These are phyloP conservation scores for Plantago lanceolata DNA, from an alignment of 305 asterid genomes.

Conservation along the genomic window DNA sequence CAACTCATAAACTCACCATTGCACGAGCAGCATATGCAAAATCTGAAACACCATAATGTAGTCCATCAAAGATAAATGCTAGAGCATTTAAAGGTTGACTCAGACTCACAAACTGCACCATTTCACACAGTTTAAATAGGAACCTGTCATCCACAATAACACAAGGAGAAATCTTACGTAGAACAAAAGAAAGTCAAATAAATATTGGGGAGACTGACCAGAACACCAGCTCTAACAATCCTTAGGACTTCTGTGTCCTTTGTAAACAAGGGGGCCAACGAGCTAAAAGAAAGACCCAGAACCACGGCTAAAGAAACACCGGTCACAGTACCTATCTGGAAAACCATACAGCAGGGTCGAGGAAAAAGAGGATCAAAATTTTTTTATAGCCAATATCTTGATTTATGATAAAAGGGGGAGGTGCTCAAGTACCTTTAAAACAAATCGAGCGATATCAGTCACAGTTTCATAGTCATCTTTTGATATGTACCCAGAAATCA, in stretches of 20 bases:
- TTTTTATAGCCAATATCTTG: neutral
- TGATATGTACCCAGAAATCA: slow-evolving; percentile 71
- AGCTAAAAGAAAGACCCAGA: slow-evolving; percentile 59
- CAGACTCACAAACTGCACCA: slow-evolving; percentile 75
- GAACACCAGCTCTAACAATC: slow-evolving; percentile 55
- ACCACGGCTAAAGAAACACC: slow-evolving; percentile 62
- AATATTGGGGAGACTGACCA: slow-evolving; percentile 41
- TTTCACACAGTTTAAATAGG: slow-evolving; percentile 25
- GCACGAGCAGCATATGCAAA: slow-evolving; percentile 78
- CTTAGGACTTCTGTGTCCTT: slow-evolving; percentile 58
- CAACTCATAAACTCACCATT: slow-evolving; percentile 47
- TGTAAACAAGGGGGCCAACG: slow-evolving; percentile 65
- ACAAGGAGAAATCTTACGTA: neutral
- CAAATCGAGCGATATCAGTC: slow-evolving; percentile 57
- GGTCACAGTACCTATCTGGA: slow-evolving; percentile 60
- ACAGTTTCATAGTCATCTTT: slow-evolving; percentile 60
- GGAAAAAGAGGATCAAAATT: slow-evolving; percentile 5
- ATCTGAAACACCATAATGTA: slow-evolving; percentile 89
- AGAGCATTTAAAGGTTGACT: slow-evolving; percentile 86
- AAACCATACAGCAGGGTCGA: slow-evolving; percentile 21
- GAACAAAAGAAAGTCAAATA: neutral
- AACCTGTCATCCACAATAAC: slow-evolving; percentile 4
- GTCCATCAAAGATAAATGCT: slow-evolving; percentile 85
- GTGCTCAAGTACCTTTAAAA: slow-evolving; percentile 54
- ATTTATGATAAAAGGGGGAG: too few species aligned